phyloP scores from a whole-genome alignment of 371 early-diverging fungal genomes.

The Apophysomyces elegans region DNA sequence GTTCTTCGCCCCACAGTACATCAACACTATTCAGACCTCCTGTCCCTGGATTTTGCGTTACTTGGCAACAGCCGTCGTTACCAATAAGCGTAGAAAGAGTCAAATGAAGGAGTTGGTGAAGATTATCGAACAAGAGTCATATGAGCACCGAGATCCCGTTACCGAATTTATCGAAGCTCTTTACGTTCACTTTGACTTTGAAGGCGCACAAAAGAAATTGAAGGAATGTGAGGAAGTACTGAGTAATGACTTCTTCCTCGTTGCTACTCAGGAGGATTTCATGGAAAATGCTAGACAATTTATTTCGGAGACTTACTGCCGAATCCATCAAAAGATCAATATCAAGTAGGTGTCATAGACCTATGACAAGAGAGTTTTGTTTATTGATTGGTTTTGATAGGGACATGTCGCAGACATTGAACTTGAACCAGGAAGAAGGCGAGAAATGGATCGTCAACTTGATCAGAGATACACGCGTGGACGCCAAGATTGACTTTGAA shows the following conservation, averaged over 20 bases:
- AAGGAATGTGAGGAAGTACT: slow-evolving; percentile 87
- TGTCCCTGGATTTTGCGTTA: slow-evolving; percentile 97
- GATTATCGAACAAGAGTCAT: slow-evolving; percentile 84
- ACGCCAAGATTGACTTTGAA: slow-evolving; percentile 95
- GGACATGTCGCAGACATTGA: slow-evolving; percentile 81
- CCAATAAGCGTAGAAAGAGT: slow-evolving; percentile 87
- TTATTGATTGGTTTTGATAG: slow-evolving; percentile 26
- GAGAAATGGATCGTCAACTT: slow-evolving; percentile 97
- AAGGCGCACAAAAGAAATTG: slow-evolving; percentile 87
- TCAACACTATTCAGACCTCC: slow-evolving; percentile 94
- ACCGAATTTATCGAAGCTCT: slow-evolving; percentile 91
- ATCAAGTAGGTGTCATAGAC: slow-evolving; percentile 42
- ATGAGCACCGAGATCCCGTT: slow-evolving; percentile 85
- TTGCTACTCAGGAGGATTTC: slow-evolving; percentile 83
- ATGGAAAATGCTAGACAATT: slow-evolving; percentile 91
- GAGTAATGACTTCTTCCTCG: slow-evolving; percentile 89
- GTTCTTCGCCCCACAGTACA: slow-evolving; percentile 89
- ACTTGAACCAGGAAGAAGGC: slow-evolving; percentile 87
- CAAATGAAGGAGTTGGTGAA: slow-evolving; percentile 89
- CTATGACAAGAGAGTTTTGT: background rate
- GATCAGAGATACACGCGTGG: slow-evolving; percentile 92
- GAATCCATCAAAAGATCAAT: slow-evolving; percentile 93
- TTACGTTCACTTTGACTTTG: slow-evolving; percentile 92
- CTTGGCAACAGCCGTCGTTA: slow-evolving; percentile 87
- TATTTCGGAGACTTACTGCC: slow-evolving; percentile 94